These are phyloP conservation scores for Xylaria sp. DNA, from an alignment of 495 filamentous ascomycete genomes.

Conservation along the genomic window DNA sequence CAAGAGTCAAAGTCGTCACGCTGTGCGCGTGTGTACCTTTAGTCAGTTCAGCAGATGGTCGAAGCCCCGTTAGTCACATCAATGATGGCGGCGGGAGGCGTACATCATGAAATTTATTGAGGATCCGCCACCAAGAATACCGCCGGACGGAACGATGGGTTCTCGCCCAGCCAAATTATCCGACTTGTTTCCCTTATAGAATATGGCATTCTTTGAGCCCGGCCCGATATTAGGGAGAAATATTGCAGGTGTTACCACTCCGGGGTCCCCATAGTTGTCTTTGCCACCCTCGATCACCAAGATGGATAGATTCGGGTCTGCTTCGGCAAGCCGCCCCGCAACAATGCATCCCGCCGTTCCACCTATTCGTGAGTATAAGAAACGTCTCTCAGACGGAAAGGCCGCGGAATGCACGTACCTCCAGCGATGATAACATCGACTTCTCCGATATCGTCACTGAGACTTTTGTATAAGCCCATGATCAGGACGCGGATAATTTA, in stretches of 20 bases:
- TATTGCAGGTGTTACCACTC: slow-evolving; percentile 43
- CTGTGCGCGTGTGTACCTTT: slow-evolving; percentile 46
- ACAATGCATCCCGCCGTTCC: slow-evolving; percentile 54
- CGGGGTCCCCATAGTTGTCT: slow-evolving; percentile 46
- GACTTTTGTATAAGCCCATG: slow-evolving; percentile 47
- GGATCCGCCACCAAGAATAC: slow-evolving; percentile 64
- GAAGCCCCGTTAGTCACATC: background rate
- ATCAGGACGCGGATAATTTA: background rate
- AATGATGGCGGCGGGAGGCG: background rate
- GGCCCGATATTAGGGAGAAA: slow-evolving; percentile 45
- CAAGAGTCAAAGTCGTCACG: slow-evolving; percentile 59
- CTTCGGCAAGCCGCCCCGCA: slow-evolving; percentile 49
- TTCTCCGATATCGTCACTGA: slow-evolving; percentile 40
- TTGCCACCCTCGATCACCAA: slow-evolving; percentile 50
- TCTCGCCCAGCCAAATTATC: slow-evolving; percentile 54
- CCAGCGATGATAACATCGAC: slow-evolving; percentile 52
- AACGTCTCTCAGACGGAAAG: background rate
- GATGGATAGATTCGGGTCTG: slow-evolving; percentile 49
- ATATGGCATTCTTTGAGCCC: slow-evolving; percentile 43
- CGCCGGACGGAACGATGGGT: slow-evolving; percentile 58
- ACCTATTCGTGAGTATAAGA: slow-evolving; percentile 34
- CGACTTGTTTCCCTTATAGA: slow-evolving; percentile 43
- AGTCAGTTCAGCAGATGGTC: background rate
- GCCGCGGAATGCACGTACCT: slow-evolving; percentile 32
- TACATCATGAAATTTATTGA: slow-evolving; percentile 69